Conservation (phyloP, 345 rosid species). For the Tarenaya hassleriana region DNA sequence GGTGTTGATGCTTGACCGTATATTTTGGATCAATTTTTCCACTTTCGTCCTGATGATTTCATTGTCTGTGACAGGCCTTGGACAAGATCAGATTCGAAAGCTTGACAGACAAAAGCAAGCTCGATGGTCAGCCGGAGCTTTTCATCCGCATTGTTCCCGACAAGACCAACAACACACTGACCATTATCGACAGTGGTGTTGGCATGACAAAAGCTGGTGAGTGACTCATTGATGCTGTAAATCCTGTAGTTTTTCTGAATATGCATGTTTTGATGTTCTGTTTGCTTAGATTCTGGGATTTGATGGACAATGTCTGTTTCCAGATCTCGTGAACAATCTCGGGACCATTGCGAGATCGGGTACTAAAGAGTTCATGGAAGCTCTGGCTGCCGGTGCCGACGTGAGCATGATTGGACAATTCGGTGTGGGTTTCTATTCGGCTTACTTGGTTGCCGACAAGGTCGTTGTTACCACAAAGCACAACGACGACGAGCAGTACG, state of each 20-base stretch:
- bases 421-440: constrained; percentile 69
- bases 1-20: background rate
- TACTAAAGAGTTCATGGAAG: constrained; percentile 72
- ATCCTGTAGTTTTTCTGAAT: too few species aligned
- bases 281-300: too few species aligned
- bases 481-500: constrained; percentile 63
- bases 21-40: too few species aligned
- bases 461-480: constrained; percentile 61
- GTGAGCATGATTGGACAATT: constrained; percentile 76
- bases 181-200: constrained; percentile 62
- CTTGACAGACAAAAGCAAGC: constrained; percentile 71
- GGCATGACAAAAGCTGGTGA: constrained; percentile 81
- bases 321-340: constrained; percentile 69
- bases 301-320: background rate
- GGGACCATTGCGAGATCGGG: constrained; percentile 78
- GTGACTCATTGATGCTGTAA: background rate
- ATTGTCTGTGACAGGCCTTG: constrained; percentile 39
- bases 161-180: constrained; percentile 43
- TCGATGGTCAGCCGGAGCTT: constrained; percentile 62
- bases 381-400: constrained; percentile 66
- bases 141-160: constrained; percentile 66
- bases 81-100: constrained; percentile 69
- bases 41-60: too few species aligned
- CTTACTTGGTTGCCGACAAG: constrained; percentile 62
- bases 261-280: too few species aligned